Percentiles rank a stretch among this genome's conserved stretches.
Evolutionary conservation across 176 grass and related monocot species (phyloP).

Genomic region (Lolium rigidum): DNA sequence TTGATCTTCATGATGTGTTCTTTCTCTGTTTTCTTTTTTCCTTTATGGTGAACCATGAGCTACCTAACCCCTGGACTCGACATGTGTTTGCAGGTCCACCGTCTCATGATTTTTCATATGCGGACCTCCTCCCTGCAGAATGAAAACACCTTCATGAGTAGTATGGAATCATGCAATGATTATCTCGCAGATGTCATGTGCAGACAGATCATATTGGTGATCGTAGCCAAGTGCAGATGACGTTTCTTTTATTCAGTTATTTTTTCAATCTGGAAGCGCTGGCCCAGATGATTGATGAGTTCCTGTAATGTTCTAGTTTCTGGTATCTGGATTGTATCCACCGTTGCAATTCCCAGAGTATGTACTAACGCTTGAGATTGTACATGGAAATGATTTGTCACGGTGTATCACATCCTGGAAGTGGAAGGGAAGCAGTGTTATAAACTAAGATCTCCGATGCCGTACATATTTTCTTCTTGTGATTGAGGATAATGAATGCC

Average conservation of each 20-base stretch:
- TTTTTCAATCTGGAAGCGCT: background rate
- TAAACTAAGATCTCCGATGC: background rate
- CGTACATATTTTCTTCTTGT: background rate
- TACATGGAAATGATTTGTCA: background rate
- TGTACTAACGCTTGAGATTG: background rate
- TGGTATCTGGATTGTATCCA: background rate
- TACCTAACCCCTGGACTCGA: conserved; percentile 30
- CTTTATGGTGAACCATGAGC: background rate
- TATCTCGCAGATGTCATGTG: conserved; percentile 11
- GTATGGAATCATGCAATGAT: conserved; percentile 20
- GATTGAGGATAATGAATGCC: no score
- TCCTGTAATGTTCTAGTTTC: background rate
- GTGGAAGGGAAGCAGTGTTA: background rate
- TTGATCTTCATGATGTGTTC: background rate
- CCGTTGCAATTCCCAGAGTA: background rate
- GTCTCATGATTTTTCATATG: conserved; percentile 90
- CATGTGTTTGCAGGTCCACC: conserved; percentile 61
- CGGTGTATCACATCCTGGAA: background rate
- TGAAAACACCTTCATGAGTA: conserved; percentile 41
- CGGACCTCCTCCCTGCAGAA: conserved; percentile 66
- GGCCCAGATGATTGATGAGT: background rate
- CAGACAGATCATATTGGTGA: background rate
- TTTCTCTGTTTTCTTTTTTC: background rate
- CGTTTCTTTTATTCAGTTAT: background rate
- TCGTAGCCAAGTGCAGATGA: background rate